Base-by-base conservation (phyloP, 129 eudicot species). In the Tanacetum coccineum region DNA sequence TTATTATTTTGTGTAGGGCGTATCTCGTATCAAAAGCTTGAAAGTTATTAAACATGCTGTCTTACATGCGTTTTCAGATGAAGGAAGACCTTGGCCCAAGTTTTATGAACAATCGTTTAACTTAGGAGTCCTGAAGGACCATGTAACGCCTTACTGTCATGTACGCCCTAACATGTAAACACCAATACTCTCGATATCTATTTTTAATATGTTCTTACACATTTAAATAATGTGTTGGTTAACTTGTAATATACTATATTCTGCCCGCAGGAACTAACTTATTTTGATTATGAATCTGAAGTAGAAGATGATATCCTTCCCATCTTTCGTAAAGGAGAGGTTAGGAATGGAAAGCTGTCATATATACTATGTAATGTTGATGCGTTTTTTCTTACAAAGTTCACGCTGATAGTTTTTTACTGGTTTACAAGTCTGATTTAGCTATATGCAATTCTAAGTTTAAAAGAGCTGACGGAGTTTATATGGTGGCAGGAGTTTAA, bases 241-340 rank as follows among this genome's bases (percentile, higher is more conserved):
- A 59, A 59, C 26, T 15, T 60, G 69, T 50, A 28, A 59, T 49
- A 20, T 48, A 20, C 68, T 75, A 44, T 40, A 47, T 32, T 64
- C 12, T 79, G n/a, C 73, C 42, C 50, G 1, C 82, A 87, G 97
- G 97, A 77, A 19, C 39, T 85, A 50, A 53, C 77, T 20, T 71
- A 80, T 85, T 86, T 84, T 30, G 96, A 92, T 74, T 92, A 72
- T 72, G 95, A 88, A 76, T 78, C 91, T 66, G 91, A 88, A 83
- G 96, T 88, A 72, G 89, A 87, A 75, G 96, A 88, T 74, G 96
- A 88, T 39, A 88, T 92, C 25, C 82, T 92, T 74, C 71, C 85
- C 61, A 83, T 85, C 48, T 88, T 92, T 68, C 82, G 98, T 32
- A 92, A 92, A 84, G 98, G 96, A 88, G 95, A 88, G 96, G 98